Conservation (phyloP, 2,329 filamentous ascomycete species). For the Phaeoacremonium minimum region DNA sequence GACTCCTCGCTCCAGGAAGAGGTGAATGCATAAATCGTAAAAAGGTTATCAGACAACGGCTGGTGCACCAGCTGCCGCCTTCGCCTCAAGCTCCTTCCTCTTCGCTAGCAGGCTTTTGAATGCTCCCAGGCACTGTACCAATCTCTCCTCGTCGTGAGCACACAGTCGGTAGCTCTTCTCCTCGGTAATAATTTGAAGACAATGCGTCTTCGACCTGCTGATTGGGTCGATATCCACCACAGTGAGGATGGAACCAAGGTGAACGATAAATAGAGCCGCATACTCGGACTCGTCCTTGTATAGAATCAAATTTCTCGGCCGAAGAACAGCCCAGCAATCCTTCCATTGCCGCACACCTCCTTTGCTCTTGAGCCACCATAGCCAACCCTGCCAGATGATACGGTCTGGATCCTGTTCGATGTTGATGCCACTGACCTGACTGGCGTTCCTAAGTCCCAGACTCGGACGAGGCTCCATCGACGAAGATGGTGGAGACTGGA, state of each 20-base stretch:
- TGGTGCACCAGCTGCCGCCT: slow-evolving; percentile 28
- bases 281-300: slow-evolving; percentile 96
- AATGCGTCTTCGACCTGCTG: slow-evolving; percentile 78
- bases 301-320: slow-evolving; percentile 76
- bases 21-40: too few species aligned
- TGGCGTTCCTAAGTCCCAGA: slow-evolving; percentile 47
- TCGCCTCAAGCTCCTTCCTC: slow-evolving; percentile 58
- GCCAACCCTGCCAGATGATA: slow-evolving; percentile 90
- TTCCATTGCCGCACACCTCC: slow-evolving; percentile 90
- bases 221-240: slow-evolving; percentile 90
- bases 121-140: slow-evolving; percentile 82
- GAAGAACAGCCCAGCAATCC: slow-evolving; percentile 86
- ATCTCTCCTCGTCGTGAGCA: slow-evolving; percentile 72
- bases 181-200: slow-evolving; percentile 89
- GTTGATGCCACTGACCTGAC: slow-evolving; percentile 56
- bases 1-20: too few species aligned
- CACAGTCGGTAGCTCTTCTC: slow-evolving; percentile 80
- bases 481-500: slow-evolving; percentile 28
- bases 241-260: slow-evolving; percentile 75
- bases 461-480: slow-evolving; percentile 23
- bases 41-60: slow-evolving; percentile 6
- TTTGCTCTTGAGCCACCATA: slow-evolving; percentile 79
- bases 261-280: slow-evolving; percentile 75
- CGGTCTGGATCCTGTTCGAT: slow-evolving; percentile 70
- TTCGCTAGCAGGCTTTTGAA: slow-evolving; percentile 82